Percentiles rank a stretch among this genome's conserved stretches.
These are phyloP conservation scores for Begonia fuchsioides DNA, from an alignment of 306 rosid genomes.

Conservation along the genomic window DNA sequence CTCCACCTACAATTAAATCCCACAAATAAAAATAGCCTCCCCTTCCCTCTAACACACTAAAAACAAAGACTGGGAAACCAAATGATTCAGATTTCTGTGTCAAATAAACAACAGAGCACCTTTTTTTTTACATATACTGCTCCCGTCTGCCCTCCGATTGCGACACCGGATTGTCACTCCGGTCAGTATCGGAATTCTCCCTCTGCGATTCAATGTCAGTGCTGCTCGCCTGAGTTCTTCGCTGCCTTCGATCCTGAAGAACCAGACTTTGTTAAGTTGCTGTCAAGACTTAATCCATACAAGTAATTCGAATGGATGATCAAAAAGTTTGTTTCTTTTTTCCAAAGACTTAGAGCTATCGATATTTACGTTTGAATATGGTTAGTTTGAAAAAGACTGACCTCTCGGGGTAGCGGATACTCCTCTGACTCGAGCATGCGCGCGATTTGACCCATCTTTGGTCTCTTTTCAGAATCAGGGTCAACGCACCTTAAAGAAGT, in stretches of 20 bases:
- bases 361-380: too few species aligned
- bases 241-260: constrained; percentile 70
- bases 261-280: neutral
- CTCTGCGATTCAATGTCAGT: constrained; percentile 63
- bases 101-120: too few species aligned
- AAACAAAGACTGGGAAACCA: constrained; percentile 22
- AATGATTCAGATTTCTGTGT: constrained; percentile 16
- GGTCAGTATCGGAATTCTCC: constrained; percentile 64
- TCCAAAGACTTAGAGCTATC: too few species aligned
- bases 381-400: constrained; percentile 7
- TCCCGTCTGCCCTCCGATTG: constrained; percentile 43
- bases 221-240: constrained; percentile 52
- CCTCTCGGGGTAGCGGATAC: constrained; percentile 86
- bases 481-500: constrained; percentile 86
- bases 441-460: constrained; percentile 84
- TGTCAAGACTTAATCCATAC: too few species aligned
- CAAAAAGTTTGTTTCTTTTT: neutral
- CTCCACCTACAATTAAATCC: constrained; percentile 47
- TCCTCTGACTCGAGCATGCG: constrained; percentile 94
- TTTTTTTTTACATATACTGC: constrained; percentile 18
- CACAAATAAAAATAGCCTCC: too few species aligned
- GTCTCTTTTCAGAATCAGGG: constrained; percentile 90
- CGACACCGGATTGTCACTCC: constrained; percentile 49
- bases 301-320: too few species aligned
- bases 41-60: constrained; percentile 10